Evolutionary conservation across 768 basidiomycete species (phyloP).

Genomic region (Termitomyces sp.): DNA sequence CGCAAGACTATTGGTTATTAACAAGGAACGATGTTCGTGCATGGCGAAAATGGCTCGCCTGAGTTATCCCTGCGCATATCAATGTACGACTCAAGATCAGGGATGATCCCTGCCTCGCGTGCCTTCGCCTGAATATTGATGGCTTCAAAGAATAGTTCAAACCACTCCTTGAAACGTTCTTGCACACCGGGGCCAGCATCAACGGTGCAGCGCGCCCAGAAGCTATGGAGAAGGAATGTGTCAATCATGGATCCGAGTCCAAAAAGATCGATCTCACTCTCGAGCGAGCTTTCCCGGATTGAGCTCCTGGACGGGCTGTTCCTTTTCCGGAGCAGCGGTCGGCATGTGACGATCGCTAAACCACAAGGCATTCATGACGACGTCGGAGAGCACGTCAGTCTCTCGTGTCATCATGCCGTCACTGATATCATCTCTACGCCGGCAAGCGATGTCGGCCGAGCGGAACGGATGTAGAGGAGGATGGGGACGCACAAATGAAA

Average conservation of each 20-base stretch:
- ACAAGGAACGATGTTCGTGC: neutral
- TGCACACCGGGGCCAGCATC: conserved; percentile 56
- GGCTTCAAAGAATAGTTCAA: conserved; percentile 66
- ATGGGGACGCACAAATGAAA: conserved; percentile 44
- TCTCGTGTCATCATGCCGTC: conserved; percentile 72
- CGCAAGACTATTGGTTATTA: neutral
- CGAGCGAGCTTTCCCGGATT: conserved; percentile 62
- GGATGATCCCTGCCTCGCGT: conserved; percentile 49
- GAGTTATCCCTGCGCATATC: conserved; percentile 70
- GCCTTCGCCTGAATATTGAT: conserved; percentile 59
- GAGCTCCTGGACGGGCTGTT: conserved; percentile 37
- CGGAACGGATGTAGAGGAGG: conserved; percentile 4
- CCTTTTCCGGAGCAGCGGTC: conserved; percentile 33
- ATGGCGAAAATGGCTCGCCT: conserved; percentile 30
- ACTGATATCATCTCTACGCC: conserved; percentile 61
- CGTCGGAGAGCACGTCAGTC: conserved; percentile 52
- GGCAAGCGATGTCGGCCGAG: conserved; percentile 4
- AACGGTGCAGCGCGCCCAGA: conserved; percentile 60
- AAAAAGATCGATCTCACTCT: conserved; percentile 46
- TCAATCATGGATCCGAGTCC: neutral
- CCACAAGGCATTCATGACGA: conserved; percentile 71
- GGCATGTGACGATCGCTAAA: conserved; percentile 50
- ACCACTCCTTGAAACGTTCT: conserved; percentile 66
- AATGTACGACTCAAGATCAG: conserved; percentile 74
- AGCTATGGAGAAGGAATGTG: conserved; percentile 40